These are phyloP conservation scores for Phytopythium sindhum DNA, from an alignment of 352 stramenopile genomes.

Conservation along the genomic window DNA sequence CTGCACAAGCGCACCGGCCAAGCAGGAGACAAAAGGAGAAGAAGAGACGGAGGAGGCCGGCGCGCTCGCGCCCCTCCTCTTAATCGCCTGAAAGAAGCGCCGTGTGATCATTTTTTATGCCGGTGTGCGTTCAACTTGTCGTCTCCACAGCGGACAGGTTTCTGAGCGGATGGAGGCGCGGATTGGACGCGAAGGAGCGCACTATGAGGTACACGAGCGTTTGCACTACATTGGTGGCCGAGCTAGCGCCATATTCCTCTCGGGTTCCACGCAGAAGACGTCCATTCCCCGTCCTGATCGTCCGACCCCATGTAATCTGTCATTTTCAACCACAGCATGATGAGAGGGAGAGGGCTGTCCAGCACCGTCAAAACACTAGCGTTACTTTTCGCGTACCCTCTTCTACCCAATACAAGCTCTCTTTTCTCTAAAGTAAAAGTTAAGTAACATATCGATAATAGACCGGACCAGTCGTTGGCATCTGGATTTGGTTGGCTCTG, in stretches of 20 bases:
- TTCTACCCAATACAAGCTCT: neutral
- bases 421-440: neutral
- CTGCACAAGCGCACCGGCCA: neutral
- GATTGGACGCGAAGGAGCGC: neutral
- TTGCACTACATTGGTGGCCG: too few relatives aligned
- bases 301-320: neutral
- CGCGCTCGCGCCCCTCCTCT: neutral
- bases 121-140: neutral
- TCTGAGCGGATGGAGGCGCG: neutral
- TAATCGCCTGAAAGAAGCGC: constrained; percentile 4
- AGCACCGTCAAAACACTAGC: neutral
- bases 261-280: neutral
- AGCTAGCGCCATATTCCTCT: neutral
- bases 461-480: neutral
- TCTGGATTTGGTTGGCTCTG: neutral
- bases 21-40: neutral
- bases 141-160: neutral
- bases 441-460: neutral
- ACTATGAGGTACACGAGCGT: neutral
- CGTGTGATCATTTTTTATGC: constrained; percentile 1
- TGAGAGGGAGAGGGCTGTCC: neutral
- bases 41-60: neutral
- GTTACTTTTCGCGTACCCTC: neutral
- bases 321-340: neutral
- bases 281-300: neutral